A percentile compares a stretch with the other conserved stretches of the same genome.
Conservation (phyloP, 2,329 filamentous ascomycete genomes). For the Sarocladiaceae sp. region DNA sequence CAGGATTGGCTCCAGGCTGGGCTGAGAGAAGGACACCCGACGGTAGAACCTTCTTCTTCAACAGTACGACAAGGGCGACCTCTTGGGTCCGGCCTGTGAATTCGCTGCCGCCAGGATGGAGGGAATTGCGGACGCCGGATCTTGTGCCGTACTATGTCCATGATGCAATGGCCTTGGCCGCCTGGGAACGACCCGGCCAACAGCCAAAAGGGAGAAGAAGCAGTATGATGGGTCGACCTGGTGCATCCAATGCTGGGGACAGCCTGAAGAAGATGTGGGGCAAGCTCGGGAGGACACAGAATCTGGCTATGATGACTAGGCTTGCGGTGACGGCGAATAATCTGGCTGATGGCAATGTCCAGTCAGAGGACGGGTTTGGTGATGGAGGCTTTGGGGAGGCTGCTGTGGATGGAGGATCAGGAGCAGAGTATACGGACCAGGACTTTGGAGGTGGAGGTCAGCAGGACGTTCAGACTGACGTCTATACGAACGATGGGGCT, state of each 20-base stretch:
- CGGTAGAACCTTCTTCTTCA: constrained; percentile 20
- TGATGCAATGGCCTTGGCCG: constrained; percentile 19
- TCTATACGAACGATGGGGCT: not conserved
- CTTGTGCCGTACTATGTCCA: constrained; percentile 21
- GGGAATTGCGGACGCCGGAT: constrained; percentile 21
- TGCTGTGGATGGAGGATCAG: not conserved
- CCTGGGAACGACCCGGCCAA: constrained; percentile 24
- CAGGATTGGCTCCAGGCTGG: constrained; percentile 19
- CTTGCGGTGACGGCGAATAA: constrained; percentile 1
- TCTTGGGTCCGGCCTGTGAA: constrained; percentile 20
- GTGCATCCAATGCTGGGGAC: not conserved
- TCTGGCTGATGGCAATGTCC: constrained; percentile 12
- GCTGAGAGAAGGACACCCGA: constrained; percentile 19
- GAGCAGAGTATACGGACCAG: not conserved
- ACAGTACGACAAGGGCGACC: constrained; percentile 16
- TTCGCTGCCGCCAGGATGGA: constrained; percentile 20
- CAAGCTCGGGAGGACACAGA: constrained; percentile 22
- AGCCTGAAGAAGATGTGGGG: constrained; percentile 17
- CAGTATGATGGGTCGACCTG: not conserved
- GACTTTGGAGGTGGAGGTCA: not conserved
- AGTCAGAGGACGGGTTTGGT: constrained; percentile 12
- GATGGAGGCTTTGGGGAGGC: not conserved
- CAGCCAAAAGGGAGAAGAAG: constrained; percentile 15
- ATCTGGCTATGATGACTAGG: constrained; percentile 18
- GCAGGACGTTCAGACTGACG: not conserved